Percentiles rank a stretch among this genome's conserved stretches.
These are phyloP conservation scores for Sequoiadendron giganteum DNA, from an alignment of 75 land plant species.

Conservation along the genomic window DNA sequence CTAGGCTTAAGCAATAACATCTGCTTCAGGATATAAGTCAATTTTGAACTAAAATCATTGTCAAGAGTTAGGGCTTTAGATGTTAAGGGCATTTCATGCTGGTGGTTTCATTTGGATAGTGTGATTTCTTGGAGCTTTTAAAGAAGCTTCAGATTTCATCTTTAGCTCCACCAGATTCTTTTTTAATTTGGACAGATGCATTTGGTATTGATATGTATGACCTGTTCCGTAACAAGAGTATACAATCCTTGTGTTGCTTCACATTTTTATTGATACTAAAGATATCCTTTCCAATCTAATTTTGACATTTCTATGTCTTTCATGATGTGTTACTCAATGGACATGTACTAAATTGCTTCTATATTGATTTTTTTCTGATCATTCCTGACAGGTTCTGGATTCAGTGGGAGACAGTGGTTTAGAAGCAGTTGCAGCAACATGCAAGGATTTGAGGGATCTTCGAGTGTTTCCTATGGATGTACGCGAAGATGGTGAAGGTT, in stretches of 20 bases:
- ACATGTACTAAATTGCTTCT: neutral
- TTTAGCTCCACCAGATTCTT: neutral
- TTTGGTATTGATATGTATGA: neutral
- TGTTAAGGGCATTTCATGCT: neutral
- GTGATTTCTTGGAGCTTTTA: neutral
- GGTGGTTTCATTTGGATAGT: neutral
- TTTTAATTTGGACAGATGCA: no score
- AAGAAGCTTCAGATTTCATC: neutral
- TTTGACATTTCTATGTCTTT: neutral
- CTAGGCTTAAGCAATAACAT: neutral
- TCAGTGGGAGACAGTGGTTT: slow-evolving; percentile 83
- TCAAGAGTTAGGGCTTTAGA: neutral
- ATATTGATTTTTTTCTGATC: neutral
- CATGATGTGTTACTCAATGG: neutral
- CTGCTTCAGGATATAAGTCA: neutral
- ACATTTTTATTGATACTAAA: neutral
- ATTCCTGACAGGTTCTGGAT: slow-evolving; percentile 53
- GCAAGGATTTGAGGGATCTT: slow-evolving; percentile 80
- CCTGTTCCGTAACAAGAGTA: neutral
- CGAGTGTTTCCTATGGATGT: slow-evolving; percentile 75
- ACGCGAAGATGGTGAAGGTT: slow-evolving; percentile 44
- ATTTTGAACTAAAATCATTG: neutral
- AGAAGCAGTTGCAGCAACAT: slow-evolving; percentile 54
- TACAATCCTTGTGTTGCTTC: neutral
- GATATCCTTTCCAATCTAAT: no score